These are phyloP conservation scores for Pseudogymnoascus sp. DNA, from an alignment of 2,329 filamentous ascomycete genomes.

Conservation along the genomic window DNA sequence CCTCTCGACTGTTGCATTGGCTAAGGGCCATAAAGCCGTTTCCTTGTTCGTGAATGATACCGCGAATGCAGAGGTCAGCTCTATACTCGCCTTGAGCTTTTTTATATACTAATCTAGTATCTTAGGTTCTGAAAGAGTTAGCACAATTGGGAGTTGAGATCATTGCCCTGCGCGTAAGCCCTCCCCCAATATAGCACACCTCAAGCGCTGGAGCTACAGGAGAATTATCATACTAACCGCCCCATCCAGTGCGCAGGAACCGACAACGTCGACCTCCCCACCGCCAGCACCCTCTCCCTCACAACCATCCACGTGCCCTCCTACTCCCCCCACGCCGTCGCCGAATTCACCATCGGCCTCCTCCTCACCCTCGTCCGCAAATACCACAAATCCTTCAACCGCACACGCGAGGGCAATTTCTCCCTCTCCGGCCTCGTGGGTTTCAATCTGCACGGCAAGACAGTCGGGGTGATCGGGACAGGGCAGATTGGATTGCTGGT, in stretches of 20 bases:
- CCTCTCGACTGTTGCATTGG: conserved; percentile 43
- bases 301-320: conserved; percentile 60
- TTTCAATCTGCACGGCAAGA: conserved; percentile 54
- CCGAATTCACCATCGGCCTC: conserved; percentile 61
- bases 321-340: conserved; percentile 62
- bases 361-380: conserved; percentile 61
- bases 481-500: conserved; percentile 58
- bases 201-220: neutral
- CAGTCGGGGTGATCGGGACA: conserved; percentile 57
- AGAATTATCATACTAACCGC: neutral
- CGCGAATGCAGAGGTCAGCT: conserved; percentile 39
- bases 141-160: neutral
- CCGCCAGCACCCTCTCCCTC: conserved; percentile 47
- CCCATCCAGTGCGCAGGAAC: conserved; percentile 61
- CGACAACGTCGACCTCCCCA: conserved; percentile 57
- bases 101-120: neutral
- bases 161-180: neutral
- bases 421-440: conserved; percentile 57
- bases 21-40: conserved; percentile 46
- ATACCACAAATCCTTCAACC: conserved; percentile 60
- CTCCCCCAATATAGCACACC: neutral
- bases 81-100: no score
- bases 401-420: conserved; percentile 62
- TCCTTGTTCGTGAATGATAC: conserved; percentile 64
- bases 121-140: neutral